A percentile compares a stretch with the other conserved stretches of the same genome.
Evolutionary conservation across 176 grass and related monocot species (phyloP).

Genomic region (Tillandsia fasciculata): DNA sequence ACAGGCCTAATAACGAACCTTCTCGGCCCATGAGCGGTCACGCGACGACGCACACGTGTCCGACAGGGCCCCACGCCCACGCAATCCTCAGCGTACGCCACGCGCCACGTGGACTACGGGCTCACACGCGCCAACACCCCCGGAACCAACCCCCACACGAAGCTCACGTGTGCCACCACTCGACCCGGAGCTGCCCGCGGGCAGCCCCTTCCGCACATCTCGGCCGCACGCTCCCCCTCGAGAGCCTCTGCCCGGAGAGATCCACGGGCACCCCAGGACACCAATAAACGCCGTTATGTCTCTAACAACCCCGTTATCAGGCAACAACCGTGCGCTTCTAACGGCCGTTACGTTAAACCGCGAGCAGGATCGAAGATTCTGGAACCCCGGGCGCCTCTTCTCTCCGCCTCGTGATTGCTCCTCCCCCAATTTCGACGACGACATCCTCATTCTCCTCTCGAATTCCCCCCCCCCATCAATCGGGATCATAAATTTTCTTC

Average conservation of each 20-base stretch:
- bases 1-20: too few relatives aligned
- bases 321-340: neutral
- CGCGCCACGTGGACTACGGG: too few relatives aligned
- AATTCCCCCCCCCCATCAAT: neutral
- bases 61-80: too few relatives aligned
- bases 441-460: neutral
- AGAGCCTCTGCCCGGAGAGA: neutral
- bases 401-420: neutral
- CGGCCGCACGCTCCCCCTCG: neutral
- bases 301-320: neutral
- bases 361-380: conserved; percentile 1
- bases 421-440: neutral
- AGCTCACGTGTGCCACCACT: neutral
- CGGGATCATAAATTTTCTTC: neutral
- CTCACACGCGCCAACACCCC: too few relatives aligned
- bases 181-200: neutral
- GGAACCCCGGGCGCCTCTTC: neutral
- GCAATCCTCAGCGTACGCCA: too few relatives aligned
- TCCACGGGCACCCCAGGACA: neutral
- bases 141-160: too few relatives aligned
- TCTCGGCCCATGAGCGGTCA: too few relatives aligned
- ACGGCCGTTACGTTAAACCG: neutral
- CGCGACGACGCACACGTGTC: too few relatives aligned
- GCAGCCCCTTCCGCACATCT: neutral
- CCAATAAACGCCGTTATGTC: neutral